A percentile compares a stretch with the other conserved stretches of the same genome.
phyloP scores from a whole-genome alignment of 1,284 basidiomycete species.

The Microbotryum violaceum region DNA sequence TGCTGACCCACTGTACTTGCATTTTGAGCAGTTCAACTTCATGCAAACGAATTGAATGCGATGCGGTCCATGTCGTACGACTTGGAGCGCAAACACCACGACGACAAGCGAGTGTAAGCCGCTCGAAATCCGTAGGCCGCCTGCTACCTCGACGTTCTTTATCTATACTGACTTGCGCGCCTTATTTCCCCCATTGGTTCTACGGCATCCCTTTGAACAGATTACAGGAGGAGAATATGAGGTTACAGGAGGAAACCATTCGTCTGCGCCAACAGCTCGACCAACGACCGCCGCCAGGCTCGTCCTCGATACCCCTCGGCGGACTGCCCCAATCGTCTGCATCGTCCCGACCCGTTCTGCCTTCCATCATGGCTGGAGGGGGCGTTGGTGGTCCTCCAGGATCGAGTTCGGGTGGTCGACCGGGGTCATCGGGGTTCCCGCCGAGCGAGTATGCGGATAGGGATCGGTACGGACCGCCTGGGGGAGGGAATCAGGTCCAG shows the following conservation, averaged over 20 bases:
- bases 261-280: slow-evolving; percentile 61
- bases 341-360: slow-evolving; percentile 32
- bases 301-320: slow-evolving; percentile 21
- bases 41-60: slow-evolving; percentile 63
- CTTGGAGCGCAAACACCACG: slow-evolving; percentile 63
- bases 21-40: slow-evolving; percentile 52
- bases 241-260: slow-evolving; percentile 54
- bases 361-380: not conserved
- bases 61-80: slow-evolving; percentile 69
- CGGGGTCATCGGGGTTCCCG: too few relatives aligned
- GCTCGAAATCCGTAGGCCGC: too few relatives aligned
- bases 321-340: slow-evolving; percentile 34
- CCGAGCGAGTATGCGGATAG: too few relatives aligned
- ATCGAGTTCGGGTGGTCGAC: too few relatives aligned
- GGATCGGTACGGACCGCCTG: too few relatives aligned
- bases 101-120: slow-evolving; percentile 56
- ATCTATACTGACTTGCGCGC: not conserved
- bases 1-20: not conserved
- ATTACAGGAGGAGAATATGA: slow-evolving; percentile 26
- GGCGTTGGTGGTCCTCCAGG: too few relatives aligned
- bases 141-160: not conserved
- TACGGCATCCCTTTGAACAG: not conserved
- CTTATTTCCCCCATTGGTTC: not conserved
- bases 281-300: slow-evolving; percentile 31
- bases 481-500: too few relatives aligned